phyloP scores from a whole-genome alignment of 163 green algal species.

The Volvox carteri region DNA sequence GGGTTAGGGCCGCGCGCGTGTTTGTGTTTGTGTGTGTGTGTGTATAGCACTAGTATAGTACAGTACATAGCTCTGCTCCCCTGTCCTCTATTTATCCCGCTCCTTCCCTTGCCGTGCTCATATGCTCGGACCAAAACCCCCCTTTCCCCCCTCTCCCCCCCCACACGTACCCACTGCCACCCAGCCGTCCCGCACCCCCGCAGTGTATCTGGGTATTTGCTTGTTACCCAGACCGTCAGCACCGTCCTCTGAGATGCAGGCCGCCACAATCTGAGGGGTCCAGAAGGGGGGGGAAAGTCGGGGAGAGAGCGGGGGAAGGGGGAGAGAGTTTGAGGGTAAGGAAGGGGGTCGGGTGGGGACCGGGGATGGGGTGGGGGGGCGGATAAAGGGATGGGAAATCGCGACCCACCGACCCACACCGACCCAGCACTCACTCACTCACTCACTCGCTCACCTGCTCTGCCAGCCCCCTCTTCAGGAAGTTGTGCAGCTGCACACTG shows the following conservation, averaged over 20 bases:
- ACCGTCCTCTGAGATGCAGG: slow-evolving; percentile 63
- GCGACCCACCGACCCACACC: too few relatives aligned
- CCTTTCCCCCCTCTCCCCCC: slow-evolving; percentile 49
- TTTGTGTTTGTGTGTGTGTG: too few relatives aligned
- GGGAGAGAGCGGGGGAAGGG: neutral
- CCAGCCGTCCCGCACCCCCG: slow-evolving; percentile 62
- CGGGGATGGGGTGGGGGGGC: neutral
- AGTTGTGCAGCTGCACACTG: slow-evolving; percentile 84
- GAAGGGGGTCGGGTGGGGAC: neutral
- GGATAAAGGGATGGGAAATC: neutral
- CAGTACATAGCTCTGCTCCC: too few relatives aligned
- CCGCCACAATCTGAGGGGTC: slow-evolving; percentile 31
- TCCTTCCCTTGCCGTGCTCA: too few relatives aligned
- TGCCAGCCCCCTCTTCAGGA: slow-evolving; percentile 74
- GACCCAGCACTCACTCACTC: neutral
- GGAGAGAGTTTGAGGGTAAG: neutral
- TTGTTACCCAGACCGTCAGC: slow-evolving; percentile 67
- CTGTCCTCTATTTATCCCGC: too few relatives aligned
- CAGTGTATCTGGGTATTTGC: slow-evolving; percentile 66
- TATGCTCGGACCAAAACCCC: too few relatives aligned
- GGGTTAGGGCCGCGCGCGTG: too few relatives aligned
- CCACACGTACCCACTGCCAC: slow-evolving; percentile 10
- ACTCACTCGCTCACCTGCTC: slow-evolving; percentile 49
- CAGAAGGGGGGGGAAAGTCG: neutral
- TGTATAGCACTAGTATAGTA: too few relatives aligned